Base-by-base conservation (phyloP, 2,329 filamentous ascomycete species). In the Madurella fahalii region DNA sequence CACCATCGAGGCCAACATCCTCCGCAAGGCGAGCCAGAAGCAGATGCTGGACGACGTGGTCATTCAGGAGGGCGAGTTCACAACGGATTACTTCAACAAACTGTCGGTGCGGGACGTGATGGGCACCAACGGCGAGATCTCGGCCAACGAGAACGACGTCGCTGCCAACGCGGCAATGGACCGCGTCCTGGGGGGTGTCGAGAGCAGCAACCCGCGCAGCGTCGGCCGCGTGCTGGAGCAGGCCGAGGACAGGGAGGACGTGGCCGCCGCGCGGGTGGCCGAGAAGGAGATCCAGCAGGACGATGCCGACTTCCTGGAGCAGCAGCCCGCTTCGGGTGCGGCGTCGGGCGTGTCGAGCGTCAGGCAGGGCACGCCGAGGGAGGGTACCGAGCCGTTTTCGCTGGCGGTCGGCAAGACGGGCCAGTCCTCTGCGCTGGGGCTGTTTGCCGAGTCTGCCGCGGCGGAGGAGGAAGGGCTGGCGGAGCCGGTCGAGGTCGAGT, bases 11-110 rank as follows among this genome's bases (percentile, higher is more conserved):
- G 93, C 93, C 66, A 99, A 99, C 67, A 99, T 99, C 58, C 77
- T 99, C 40, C 89, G 93, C 60, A 97, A 97, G 67, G 91, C 91
- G 12, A 95, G 94, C 50, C 94, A 99, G 71, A 99, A 99, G 75
- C 89, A 95, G 64, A 91, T 99, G 83, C 81, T 99, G 0, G 94
- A 99, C 65, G 94, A 99, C 60, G 90, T 99, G 8, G 92, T 99
- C 53, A 99, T 99, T 62, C 95, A 99, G 68, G 94, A 97, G 69
- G 94, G 94, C 59, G 91, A 93, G 62, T 99, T 99, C 69, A 99
- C 93, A 0, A 99, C 94, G 0, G 94, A 99, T 65, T 92, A 96
- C 69, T 93, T 96, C 72, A 91, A 91, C 64, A 90, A 77, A 89
- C 42, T 92, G 62, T 75, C 81, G 2, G 85, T 87, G 48, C 79